Percentiles rank a stretch among this genome's conserved stretches.
Evolutionary conservation across 2,329 filamentous ascomycete species (phyloP).

Genomic region (Aspergillus fijiensis): DNA sequence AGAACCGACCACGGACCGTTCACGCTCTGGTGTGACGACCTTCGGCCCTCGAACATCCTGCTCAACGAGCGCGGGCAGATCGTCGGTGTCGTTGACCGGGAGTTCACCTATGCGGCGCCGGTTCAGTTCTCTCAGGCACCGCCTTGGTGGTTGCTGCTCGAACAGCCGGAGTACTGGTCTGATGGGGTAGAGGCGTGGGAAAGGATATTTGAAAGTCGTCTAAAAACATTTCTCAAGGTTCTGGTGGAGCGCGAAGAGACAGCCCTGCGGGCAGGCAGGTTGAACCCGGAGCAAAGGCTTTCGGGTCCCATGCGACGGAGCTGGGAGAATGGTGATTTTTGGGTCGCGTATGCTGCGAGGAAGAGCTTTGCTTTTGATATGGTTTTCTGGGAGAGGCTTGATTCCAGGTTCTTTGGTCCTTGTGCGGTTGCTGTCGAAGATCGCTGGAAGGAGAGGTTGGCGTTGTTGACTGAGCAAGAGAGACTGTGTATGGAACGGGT

Average conservation of each 20-base stretch:
- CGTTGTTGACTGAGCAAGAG: background rate
- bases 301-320: constrained; percentile 19
- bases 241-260: constrained; percentile 15
- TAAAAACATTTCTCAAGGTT: constrained; percentile 19
- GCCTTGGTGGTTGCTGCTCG: constrained; percentile 27
- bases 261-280: constrained; percentile 8
- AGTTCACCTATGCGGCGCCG: constrained; percentile 27
- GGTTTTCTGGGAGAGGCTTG: constrained; percentile 13
- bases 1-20: constrained; percentile 24
- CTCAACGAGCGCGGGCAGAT: constrained; percentile 13
- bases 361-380: constrained; percentile 14
- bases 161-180: constrained; percentile 25
- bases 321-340: constrained; percentile 11
- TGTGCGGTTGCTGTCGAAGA: background rate
- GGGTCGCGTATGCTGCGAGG: constrained; percentile 11
- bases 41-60: constrained; percentile 20
- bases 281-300: constrained; percentile 16
- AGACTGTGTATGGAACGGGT: constrained; percentile 1
- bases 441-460: background rate
- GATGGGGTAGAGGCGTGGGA: background rate
- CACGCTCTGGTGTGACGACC: constrained; percentile 24
- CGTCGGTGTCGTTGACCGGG: constrained; percentile 24
- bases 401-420: constrained; percentile 10
- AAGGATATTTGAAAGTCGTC: background rate
- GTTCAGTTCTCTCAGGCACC: constrained; percentile 20